phyloP scores from a whole-genome alignment of 495 filamentous ascomycete genomes.

The Copromyces sp. region DNA sequence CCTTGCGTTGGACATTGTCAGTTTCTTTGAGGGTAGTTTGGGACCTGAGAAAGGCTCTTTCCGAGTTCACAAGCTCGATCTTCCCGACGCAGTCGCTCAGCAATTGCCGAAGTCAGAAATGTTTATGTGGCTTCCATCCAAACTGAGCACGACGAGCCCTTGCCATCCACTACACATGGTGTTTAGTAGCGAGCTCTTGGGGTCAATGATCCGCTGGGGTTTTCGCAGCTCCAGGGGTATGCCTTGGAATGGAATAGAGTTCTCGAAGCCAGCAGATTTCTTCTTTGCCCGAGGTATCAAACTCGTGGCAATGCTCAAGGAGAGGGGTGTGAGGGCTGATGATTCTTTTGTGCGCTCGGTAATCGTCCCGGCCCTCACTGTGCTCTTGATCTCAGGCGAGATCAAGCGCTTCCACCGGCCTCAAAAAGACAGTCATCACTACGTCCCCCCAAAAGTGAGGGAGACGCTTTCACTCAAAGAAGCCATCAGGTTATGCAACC shows the following conservation, averaged over 20 bases:
- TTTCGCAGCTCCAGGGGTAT: slow-evolving; percentile 9
- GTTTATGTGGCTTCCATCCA: slow-evolving; percentile 1
- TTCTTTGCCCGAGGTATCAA: slow-evolving; percentile 15
- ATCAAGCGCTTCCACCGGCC: neutral
- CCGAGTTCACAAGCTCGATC: slow-evolving; percentile 20
- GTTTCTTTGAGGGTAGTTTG: slow-evolving; percentile 5
- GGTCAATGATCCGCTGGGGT: slow-evolving; percentile 19
- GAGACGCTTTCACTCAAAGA: slow-evolving; percentile 14
- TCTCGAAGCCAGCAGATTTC: slow-evolving; percentile 2
- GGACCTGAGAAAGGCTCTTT: slow-evolving; percentile 11
- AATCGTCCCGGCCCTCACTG: slow-evolving; percentile 15
- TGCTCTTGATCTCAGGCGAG: slow-evolving; percentile 18
- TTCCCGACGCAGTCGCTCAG: slow-evolving; percentile 17
- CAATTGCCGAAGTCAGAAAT: neutral
- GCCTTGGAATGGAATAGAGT: neutral
- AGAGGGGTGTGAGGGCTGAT: slow-evolving; percentile 14
- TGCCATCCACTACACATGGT: slow-evolving; percentile 24
- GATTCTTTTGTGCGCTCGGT: neutral
- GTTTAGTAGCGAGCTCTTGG: slow-evolving; percentile 18
- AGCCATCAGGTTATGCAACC: slow-evolving; percentile 21
- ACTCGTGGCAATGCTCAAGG: slow-evolving; percentile 15
- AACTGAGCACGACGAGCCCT: neutral
- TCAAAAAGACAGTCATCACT: slow-evolving; percentile 3
- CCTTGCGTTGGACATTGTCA: slow-evolving; percentile 16
- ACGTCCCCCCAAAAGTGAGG: slow-evolving; percentile 2